phyloP scores from a whole-genome alignment of 2,329 filamentous ascomycete species.

The Paecilomyces dactylethromorphus region DNA sequence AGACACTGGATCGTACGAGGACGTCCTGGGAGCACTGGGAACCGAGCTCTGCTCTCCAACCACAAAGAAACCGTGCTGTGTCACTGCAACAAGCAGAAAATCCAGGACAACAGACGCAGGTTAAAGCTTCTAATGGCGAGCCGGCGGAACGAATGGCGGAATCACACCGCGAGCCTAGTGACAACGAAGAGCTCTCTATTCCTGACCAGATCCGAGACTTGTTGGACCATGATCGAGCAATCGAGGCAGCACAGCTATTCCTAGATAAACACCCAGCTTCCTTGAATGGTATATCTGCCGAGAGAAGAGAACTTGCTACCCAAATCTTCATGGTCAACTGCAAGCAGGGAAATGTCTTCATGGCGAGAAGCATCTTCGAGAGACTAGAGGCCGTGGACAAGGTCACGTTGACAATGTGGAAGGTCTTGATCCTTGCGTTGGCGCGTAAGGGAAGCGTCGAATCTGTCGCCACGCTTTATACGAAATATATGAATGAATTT shows the following conservation, averaged over 20 bases:
- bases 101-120: not conserved
- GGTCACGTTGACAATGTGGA: slow-evolving; percentile 29
- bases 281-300: slow-evolving; percentile 15
- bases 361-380: slow-evolving; percentile 31
- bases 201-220: slow-evolving; percentile 17
- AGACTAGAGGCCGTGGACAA: slow-evolving; percentile 25
- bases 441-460: slow-evolving; percentile 31
- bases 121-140: not conserved
- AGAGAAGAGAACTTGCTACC: slow-evolving; percentile 22
- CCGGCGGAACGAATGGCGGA: not conserved
- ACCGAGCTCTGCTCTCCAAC: not conserved
- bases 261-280: slow-evolving; percentile 17
- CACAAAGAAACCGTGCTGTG: not conserved
- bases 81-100: not conserved
- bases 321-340: slow-evolving; percentile 30
- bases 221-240: slow-evolving; percentile 19
- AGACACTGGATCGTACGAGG: not conserved
- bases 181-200: not conserved
- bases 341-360: slow-evolving; percentile 28
- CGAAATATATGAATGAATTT: slow-evolving; percentile 19
- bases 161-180: not conserved
- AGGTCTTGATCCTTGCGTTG: slow-evolving; percentile 27
- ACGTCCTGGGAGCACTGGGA: not conserved
- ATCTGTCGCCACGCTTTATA: slow-evolving; percentile 27
- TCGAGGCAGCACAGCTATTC: slow-evolving; percentile 32